A percentile compares a stretch with the other conserved stretches of the same genome.
These are phyloP conservation scores for Backusella westeae DNA, from an alignment of 192 early-diverging fungal species.

Conservation along the genomic window DNA sequence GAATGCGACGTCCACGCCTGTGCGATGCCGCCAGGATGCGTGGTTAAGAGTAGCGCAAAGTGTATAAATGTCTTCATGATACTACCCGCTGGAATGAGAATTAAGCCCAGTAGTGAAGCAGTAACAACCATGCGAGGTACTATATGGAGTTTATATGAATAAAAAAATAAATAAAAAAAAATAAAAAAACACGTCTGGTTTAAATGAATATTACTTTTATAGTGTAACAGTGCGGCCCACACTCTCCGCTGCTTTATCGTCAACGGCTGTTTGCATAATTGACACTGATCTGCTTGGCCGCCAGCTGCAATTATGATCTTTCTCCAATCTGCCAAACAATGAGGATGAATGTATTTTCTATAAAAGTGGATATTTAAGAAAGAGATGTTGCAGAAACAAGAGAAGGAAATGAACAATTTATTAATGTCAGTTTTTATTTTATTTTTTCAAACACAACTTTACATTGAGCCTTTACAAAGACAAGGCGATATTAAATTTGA, in stretches of 20 bases:
- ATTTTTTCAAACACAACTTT: not conserved
- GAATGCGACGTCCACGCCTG: not conserved
- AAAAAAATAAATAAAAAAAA: too few relatives aligned
- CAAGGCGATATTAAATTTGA: slow-evolving; percentile 33
- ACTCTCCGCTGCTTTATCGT: slow-evolving; percentile 12
- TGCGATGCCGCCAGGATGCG: slow-evolving; percentile 2
- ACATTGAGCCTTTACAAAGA: slow-evolving; percentile 40
- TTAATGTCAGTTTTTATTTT: not conserved
- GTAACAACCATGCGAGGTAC: slow-evolving; percentile 27
- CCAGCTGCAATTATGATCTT: slow-evolving; percentile 17
- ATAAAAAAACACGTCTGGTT: not conserved
- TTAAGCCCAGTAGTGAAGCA: slow-evolving; percentile 6
- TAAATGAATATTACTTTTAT: slow-evolving; percentile 22
- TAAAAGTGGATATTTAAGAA: not conserved
- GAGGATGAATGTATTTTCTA: slow-evolving; percentile 39
- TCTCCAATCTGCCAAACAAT: slow-evolving; percentile 34
- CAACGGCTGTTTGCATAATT: slow-evolving; percentile 28
- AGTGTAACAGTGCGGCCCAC: slow-evolving; percentile 18
- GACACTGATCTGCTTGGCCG: slow-evolving; percentile 24
- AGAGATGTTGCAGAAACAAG: not conserved
- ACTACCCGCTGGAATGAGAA: slow-evolving; percentile 33
- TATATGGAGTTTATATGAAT: not conserved
- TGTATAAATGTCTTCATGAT: slow-evolving; percentile 36
- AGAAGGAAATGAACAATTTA: not conserved
- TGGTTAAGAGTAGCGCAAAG: slow-evolving; percentile 9